A percentile compares a stretch with the other conserved stretches of the same genome.
Evolutionary conservation across 148 eudicot species (phyloP).

Genomic region (Dianthus caryophyllus): DNA sequence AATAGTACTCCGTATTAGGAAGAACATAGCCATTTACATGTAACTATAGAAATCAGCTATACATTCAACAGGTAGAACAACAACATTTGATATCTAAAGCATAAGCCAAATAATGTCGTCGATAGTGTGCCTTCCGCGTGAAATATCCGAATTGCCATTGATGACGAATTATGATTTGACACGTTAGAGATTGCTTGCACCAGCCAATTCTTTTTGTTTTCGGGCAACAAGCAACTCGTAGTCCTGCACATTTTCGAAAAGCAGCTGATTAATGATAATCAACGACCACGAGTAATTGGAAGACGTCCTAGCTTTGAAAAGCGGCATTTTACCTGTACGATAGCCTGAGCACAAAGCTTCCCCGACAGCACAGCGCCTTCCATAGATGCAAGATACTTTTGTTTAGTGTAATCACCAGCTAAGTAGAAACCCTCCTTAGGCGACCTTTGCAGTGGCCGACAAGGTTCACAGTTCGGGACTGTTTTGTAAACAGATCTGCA

Average conservation of each 20-base stretch:
- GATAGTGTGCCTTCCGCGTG: neutral
- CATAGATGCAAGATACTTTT: conserved; percentile 97
- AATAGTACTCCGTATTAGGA: conserved; percentile 3
- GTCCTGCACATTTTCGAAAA: conserved; percentile 46
- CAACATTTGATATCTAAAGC: neutral
- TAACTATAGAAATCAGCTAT: neutral
- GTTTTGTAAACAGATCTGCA: conserved; percentile 94
- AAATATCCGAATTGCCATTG: neutral
- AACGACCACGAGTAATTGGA: neutral
- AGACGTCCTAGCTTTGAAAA: neutral
- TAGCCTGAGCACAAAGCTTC: conserved; percentile 93
- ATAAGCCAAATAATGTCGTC: neutral
- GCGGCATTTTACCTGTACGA: conserved; percentile 61
- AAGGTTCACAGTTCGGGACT: conserved; percentile 81
- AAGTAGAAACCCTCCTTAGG: conserved; percentile 89
- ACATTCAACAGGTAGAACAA: conserved; percentile 1
- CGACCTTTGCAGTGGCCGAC: conserved; percentile 92
- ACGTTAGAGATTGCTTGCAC: conserved; percentile 36
- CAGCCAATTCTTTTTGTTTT: conserved; percentile 43
- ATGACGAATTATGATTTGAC: no score
- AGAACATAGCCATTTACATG: conserved; percentile 7
- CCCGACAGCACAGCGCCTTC: conserved; percentile 99
- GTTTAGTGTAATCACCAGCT: conserved; percentile 98
- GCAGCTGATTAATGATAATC: neutral
- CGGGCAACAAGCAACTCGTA: conserved; percentile 43